Percentiles rank a stretch among this genome's conserved stretches.
phyloP scores from a whole-genome alignment of 495 filamentous ascomycete species.

The Zalerion maritima region DNA sequence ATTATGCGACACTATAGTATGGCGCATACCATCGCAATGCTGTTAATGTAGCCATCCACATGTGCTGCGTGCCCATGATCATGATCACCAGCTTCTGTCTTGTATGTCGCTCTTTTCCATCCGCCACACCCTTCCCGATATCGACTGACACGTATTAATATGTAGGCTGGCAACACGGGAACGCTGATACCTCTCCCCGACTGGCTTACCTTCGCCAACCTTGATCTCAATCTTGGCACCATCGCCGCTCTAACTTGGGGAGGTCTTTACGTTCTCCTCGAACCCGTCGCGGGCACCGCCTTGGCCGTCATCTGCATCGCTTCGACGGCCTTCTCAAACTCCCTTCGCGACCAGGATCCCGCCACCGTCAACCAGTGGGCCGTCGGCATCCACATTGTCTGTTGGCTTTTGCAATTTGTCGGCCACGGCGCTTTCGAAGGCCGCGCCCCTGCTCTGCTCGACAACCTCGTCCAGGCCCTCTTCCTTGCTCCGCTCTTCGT shows the following conservation, averaged over 20 bases:
- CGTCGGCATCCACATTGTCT: conserved; percentile 48
- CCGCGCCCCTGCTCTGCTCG: conserved; percentile 72
- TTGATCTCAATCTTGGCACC: conserved; percentile 71
- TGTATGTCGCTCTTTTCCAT: conserved; percentile 32
- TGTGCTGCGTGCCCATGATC: conserved; percentile 74
- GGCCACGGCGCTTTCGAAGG: conserved; percentile 86
- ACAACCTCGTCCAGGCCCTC: conserved; percentile 81
- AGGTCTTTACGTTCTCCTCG: conserved; percentile 76
- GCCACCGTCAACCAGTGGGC: conserved; percentile 55
- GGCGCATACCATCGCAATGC: conserved; percentile 85
- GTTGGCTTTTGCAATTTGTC: conserved; percentile 79
- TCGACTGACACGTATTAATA: conserved; percentile 6
- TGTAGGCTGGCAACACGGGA: conserved; percentile 62
- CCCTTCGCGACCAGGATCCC: conserved; percentile 53
- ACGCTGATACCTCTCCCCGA: conserved; percentile 55
- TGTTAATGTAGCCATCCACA: conserved; percentile 83
- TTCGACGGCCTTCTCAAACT: conserved; percentile 58
- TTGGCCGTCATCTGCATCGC: conserved; percentile 59
- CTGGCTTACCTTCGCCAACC: conserved; percentile 53
- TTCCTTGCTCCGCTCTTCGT: conserved; percentile 97
- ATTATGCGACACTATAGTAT: conserved; percentile 47
- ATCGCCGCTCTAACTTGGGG: conserved; percentile 55
- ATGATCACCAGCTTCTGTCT: conserved; percentile 66
- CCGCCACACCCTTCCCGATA: conserved; percentile 3
- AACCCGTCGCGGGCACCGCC: conserved; percentile 73